Base-by-base conservation (phyloP, 2,329 filamentous ascomycete genomes). In the Fusarium drepaniforme region DNA sequence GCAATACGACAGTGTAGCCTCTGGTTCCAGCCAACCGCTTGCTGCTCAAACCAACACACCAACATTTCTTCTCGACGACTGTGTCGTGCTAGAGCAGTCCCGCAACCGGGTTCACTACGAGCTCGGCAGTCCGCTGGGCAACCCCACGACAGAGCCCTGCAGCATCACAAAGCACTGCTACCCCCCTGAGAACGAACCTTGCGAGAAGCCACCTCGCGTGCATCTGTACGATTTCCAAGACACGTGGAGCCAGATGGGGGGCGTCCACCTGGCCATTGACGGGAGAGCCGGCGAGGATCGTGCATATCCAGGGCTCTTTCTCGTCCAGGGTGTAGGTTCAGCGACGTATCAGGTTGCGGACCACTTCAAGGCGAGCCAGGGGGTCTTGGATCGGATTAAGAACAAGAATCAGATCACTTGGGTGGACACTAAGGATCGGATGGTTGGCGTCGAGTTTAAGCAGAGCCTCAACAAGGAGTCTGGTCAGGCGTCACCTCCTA, bases 391-490 rank as follows among this genome's bases (percentile, higher is more conserved):
- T n/a, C 59, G 59, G 35, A 21, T 62, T 40, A 62, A 62, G 40
- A 28, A 46, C 13, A 62, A 62, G 25, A 33, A 35, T 21, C 59
- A 62, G 9, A 46, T 62, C 40, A 49, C 25, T 28, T 62, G 59
- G 59, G n/a, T 33, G 23, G 40, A 62, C 40, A 28, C 59, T 5
- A 62, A 62, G 42, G 42, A 35, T n/a, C n/a, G 30, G 28, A 16
- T 46, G 28, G 30, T 62, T 25, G 59, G 38, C 21, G 11, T 62
- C 8, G 59, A 62, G 42, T 46, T 28, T 42, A 62, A 42, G 58
- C 58, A 58, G 53, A 58, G 33, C 33, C 28, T 21, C 33, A 21
- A 16, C 15, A 37, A 73, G 44, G 49, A 66, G 77, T 6, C 53
- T 23, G 53, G 53, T 3, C n/a, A 35, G 16, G 16, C 21, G 8